Base-by-base conservation (phyloP, 1,284 basidiomycete species). In the Malassezia yamatoensis region DNA sequence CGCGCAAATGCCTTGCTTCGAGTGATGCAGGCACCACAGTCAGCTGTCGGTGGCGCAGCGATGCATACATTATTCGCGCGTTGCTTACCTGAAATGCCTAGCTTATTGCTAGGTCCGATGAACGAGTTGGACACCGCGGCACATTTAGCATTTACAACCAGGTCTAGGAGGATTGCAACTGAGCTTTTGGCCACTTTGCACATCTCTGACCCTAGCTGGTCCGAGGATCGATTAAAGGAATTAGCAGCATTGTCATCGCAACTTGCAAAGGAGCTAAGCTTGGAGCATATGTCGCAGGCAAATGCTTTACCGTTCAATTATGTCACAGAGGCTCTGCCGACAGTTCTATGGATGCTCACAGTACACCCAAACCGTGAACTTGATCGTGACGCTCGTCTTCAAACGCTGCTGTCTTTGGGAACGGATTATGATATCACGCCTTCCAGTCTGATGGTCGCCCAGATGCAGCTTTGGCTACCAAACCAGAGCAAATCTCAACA, bases 111-210 rank as follows among this genome's bases (percentile, higher is more conserved):
- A 21, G 7, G 21, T 5, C n/a, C 45, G 16, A 33, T 57, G 10
- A 40, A n/a, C 11, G 16, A n/a, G 24, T 41, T 57, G 8, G 43
- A 41, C 32, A 35, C 10, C 5, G 35, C 29, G 8, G 43, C 34
- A 12, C 5, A 1, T 5, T 16, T 9, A 16, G 20, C 33, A 9
- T 6, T 5, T 21, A 36, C 9, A 16, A 12, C 15, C 13, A 35
- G 34, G 29, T n/a, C 20, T 7, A 50, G 35, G 2, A 16, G 15
- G 3, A 51, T 45, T 3, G 43, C 33, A 18, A 34, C 52, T n/a
- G 40, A 57, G 41, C 43, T 57, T 13, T 34, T 57, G 4, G 35
- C 48, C 12, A 51, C 54, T 33, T 36, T 57, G 16, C 24, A 46
- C 15, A 16, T 57, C 29, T 35, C 48, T n/a, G 29, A 36, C 21